phyloP scores from a whole-genome alignment of 106 monocot genomes.

The Chionographis japonica region DNA sequence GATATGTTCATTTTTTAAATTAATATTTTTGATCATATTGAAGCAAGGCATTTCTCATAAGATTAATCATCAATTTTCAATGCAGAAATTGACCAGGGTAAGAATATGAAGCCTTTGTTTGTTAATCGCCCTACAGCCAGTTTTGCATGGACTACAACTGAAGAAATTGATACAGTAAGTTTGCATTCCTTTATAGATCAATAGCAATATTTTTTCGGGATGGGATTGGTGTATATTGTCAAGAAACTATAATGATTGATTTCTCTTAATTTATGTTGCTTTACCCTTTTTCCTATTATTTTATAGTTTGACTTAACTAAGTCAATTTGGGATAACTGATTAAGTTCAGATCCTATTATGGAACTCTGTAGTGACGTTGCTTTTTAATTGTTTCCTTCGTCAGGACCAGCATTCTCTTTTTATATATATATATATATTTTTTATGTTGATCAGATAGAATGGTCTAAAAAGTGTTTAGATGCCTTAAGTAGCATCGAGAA shows the following conservation, averaged over 20 bases:
- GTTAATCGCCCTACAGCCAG: conserved; percentile 51
- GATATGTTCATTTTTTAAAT: too few relatives aligned
- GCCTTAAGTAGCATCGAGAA: conserved; percentile 47
- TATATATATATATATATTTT: not conserved
- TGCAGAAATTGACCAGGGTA: conserved; percentile 61
- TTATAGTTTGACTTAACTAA: too few relatives aligned
- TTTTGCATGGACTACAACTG: conserved; percentile 85
- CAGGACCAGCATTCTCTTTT: too few relatives aligned
- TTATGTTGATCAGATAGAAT: conserved; percentile 52
- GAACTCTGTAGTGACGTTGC: too few relatives aligned
- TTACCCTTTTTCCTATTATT: too few relatives aligned
- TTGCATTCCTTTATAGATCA: not conserved
- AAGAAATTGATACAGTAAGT: conserved; percentile 75
- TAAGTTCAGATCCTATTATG: too few relatives aligned
- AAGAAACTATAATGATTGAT: too few relatives aligned
- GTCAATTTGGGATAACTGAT: too few relatives aligned
- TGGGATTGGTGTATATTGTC: too few relatives aligned
- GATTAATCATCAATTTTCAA: conserved; percentile 1
- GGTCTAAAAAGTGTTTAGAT: conserved; percentile 67
- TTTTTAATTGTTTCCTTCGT: too few relatives aligned
- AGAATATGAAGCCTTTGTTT: conserved; percentile 52
- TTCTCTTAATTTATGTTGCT: too few relatives aligned
- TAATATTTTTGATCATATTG: too few relatives aligned
- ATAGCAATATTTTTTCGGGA: not conserved
- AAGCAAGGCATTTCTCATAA: not conserved